A percentile compares a stretch with the other conserved stretches of the same genome.
phyloP scores from a whole-genome alignment of 225 moss, liverwort and hornwort genomes.

The Straminergon stramineum region DNA sequence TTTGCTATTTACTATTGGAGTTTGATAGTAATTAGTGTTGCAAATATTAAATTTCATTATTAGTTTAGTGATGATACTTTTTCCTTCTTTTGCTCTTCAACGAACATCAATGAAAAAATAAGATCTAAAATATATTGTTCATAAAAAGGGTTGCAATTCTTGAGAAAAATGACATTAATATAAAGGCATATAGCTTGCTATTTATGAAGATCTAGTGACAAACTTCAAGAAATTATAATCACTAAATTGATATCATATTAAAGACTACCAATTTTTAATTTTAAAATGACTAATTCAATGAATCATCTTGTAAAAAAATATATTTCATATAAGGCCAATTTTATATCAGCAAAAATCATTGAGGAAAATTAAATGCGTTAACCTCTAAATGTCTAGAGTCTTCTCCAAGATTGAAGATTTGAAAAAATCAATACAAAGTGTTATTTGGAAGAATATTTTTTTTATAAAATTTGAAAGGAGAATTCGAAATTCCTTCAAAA shows the following conservation, averaged over 20 bases:
- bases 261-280: background rate
- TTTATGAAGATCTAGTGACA: background rate
- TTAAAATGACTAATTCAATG: background rate
- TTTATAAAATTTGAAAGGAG: too few relatives aligned
- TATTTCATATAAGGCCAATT: background rate
- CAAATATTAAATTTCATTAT: background rate
- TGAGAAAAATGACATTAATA: background rate
- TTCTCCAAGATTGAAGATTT: too few relatives aligned
- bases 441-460: too few relatives aligned
- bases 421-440: too few relatives aligned
- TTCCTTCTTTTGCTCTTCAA: background rate
- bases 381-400: too few relatives aligned
- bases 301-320: background rate
- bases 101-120: background rate
- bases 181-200: background rate
- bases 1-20: too few relatives aligned
- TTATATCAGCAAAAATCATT: rapidly evolving
- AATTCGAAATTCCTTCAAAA: too few relatives aligned
- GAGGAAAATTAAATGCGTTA: background rate
- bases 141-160: background rate
- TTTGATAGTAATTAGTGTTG: background rate
- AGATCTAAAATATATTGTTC: background rate
- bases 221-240: background rate
- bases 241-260: background rate
- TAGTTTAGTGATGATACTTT: background rate